Evolutionary conservation across 805 yeast genomes (phyloP), one percentile per base, ranked within the genome.

Genomic region (Candida caryicola): DNA sequence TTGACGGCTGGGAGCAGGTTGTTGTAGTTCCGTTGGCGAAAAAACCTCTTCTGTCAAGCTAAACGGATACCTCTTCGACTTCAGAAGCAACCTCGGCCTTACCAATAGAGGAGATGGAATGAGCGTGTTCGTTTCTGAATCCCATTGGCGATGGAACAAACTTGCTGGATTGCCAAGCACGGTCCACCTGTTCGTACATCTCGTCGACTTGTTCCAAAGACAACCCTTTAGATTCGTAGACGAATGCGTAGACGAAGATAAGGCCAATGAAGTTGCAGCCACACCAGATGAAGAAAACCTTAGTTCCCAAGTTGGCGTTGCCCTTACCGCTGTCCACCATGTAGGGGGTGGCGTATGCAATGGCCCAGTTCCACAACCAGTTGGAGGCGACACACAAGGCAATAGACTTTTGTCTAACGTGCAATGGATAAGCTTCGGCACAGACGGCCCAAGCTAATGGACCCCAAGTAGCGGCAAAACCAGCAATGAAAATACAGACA

Each of bases 261-360:
- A 49, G 52, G 47, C 71, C 63, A 33, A 60, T 36, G 36, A 55
- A 52, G 55, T 65, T 64, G 41, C 56, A 65, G 3, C 69, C 68
- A 49, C 70, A 70, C 71, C 71, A 66, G 49, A 66, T 57, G 53
- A 64, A 66, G 51, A 66, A 65, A 36, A 66, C 71, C 45, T 66
- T 66, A 40, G 65, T 44, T 13, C 69, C 68, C 51, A 66, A 57
- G 54, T 63, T 51, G 31, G 63, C 66, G 45, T 60, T 60, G 41
- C 69, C 71, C 52, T 53, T 49, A 51, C 67, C 71, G 17, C 55
- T 30, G 43, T 64, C 64, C 33, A 66, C 71, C 65, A 66, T 51
- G 59, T 66, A 66, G 17, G 71, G 71, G 37, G 69, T 64, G 14
- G 68, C 64, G 50, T 57, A 63, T 17, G 63, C 69, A 55, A 64